Evolutionary conservation across 2,329 filamentous ascomycete genomes (phyloP), one percentile per base, ranked within the genome.

Genomic region (Talaromyces amestolkiae): DNA sequence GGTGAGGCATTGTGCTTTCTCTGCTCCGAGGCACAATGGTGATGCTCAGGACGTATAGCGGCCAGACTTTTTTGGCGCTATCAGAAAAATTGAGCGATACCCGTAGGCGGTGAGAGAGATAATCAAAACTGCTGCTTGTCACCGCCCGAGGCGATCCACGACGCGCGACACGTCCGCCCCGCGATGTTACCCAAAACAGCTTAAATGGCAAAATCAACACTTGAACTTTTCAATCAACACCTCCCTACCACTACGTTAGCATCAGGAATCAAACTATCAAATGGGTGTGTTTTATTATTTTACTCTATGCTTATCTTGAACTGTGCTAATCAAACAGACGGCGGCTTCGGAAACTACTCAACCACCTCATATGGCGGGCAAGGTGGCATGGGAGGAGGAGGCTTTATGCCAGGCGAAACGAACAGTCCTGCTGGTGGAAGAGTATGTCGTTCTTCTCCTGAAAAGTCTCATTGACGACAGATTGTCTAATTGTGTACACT

Each of bases 1-100:
- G 89, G 76, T 83, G 84, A 79, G 85, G 84, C 92, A 96, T 96
- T 41, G 31, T 13, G 13, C 43, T 61, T 7, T 58, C 35, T 43
- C 11, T 31, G 31, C 3, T 39, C 2, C 15, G 33, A 39, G 53
- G 33, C 37, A 37, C 53, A 37, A 24, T 33, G n/a, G 15, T 24
- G 53, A 54, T 24, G 53, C 53, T 39, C 33, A 13, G 10, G 6
- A 37, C 37, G 53, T 45, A 39, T 35, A 53, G 45, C 13, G 19
- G 19, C 10, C 39, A 27, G 33, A 64, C 41, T 61, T 53, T 66
- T 65, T 67, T 65, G 65, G 53, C 62, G 43, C 64, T 61, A 66
- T 65, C 59, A 65, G 64, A 69, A 70, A 72, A 70, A 27, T 64
- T 53, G 61, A 68, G 69, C 70, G 68, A 69, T 65, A 64, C 66